Conservation (phyloP, 1,284 basidiomycete genomes). For the Boletus putidus region DNA sequence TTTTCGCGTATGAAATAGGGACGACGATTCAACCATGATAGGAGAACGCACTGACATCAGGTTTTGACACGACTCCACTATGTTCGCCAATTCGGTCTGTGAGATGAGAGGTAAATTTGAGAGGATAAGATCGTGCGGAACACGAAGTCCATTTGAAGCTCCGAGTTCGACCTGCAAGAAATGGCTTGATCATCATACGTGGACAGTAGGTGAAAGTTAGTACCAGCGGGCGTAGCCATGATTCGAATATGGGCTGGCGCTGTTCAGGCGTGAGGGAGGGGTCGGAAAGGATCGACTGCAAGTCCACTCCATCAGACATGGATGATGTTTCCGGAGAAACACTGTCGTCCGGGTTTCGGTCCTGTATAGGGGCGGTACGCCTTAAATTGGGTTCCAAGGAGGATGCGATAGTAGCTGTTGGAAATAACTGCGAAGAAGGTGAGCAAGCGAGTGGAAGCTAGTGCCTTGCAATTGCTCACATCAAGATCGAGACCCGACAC, state of each 20-base stretch:
- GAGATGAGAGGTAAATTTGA: not conserved
- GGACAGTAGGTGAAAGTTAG: not conserved
- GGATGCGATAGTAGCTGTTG: not conserved
- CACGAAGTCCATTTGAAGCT: not conserved
- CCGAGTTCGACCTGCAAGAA: not conserved
- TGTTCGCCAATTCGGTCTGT: no score
- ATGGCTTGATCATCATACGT: not conserved
- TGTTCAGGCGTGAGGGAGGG: not conserved
- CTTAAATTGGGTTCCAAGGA: not conserved
- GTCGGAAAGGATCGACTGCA: not conserved
- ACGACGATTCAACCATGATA: not conserved
- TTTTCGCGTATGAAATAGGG: not conserved
- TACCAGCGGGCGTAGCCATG: not conserved
- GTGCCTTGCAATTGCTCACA: no score
- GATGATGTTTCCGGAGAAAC: not conserved
- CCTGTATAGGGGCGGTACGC: no score
- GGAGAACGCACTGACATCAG: conserved; percentile 1
- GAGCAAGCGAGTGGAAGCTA: not conserved
- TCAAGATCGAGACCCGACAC: not conserved
- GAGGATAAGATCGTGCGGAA: not conserved
- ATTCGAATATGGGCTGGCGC: not conserved
- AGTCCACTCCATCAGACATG: not conserved
- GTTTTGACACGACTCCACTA: no score
- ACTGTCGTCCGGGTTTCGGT: not conserved
- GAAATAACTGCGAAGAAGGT: not conserved